Percentiles rank a stretch among this genome's conserved stretches.
Conservation (phyloP, 495 filamentous ascomycete species). For the Cairneyella variabilis region DNA sequence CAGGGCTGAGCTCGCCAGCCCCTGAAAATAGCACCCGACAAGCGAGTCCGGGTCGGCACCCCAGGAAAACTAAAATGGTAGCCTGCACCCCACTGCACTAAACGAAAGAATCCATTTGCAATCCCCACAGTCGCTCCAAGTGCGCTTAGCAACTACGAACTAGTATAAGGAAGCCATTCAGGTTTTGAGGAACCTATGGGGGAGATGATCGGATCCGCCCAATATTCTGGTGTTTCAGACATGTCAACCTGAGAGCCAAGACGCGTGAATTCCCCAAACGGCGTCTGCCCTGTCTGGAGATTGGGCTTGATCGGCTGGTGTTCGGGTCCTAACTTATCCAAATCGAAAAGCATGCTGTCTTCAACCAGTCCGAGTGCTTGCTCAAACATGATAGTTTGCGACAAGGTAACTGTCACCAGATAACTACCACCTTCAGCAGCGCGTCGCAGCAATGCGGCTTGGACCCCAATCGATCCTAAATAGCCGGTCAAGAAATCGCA, state of each 20-base stretch:
- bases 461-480: neutral
- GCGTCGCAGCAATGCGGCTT: slow-evolving; percentile 2
- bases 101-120: neutral
- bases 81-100: no score
- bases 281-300: slow-evolving; percentile 2
- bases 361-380: neutral
- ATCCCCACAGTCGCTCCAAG: neutral
- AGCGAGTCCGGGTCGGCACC: no score
- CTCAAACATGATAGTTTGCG: slow-evolving; percentile 4
- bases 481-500: slow-evolving; percentile 6
- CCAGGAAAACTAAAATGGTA: no score
- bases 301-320: neutral
- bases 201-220: slow-evolving; percentile 1
- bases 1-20: no score
- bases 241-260: slow-evolving; percentile 3
- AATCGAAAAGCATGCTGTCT: neutral
- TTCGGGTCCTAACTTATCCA: slow-evolving; percentile 3
- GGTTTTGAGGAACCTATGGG: slow-evolving; percentile 3
- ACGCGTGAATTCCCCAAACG: slow-evolving; percentile 2
- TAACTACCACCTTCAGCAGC: slow-evolving; percentile 1
- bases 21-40: no score
- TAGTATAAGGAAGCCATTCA: slow-evolving; percentile 2
- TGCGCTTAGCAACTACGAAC: neutral
- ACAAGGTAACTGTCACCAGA: slow-evolving; percentile 5
- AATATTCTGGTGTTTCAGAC: slow-evolving; percentile 4